Conservation (phyloP, 78 protist genomes). For the Mastigamoeba balamuthi region DNA sequence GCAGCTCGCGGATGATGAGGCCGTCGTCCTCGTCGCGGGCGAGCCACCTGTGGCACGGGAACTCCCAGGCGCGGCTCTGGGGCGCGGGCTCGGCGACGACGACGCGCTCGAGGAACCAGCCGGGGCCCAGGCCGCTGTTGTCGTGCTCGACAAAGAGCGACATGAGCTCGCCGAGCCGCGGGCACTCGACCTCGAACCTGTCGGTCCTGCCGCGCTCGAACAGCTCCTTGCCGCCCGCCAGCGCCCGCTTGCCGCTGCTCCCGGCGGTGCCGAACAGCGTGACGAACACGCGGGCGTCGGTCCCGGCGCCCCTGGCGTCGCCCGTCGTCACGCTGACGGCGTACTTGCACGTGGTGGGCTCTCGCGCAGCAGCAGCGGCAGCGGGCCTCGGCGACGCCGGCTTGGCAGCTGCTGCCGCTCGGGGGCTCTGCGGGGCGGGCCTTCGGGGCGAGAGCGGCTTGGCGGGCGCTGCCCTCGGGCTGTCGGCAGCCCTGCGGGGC, state of each 20-base stretch:
- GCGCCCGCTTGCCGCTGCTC: background rate
- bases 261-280: background rate
- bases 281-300: background rate
- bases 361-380: no score
- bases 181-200: background rate
- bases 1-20: background rate
- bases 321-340: background rate
- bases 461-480: no score
- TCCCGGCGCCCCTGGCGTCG: background rate
- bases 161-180: background rate
- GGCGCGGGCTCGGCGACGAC: background rate
- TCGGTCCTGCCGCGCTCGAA: background rate
- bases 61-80: background rate
- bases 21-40: background rate
- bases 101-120: constrained; percentile 8
- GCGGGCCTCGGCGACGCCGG: no score
- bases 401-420: no score
- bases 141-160: background rate
- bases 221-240: background rate
- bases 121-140: background rate
- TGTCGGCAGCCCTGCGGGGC: no score
- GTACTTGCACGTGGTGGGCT: no score
- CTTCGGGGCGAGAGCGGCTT: no score
- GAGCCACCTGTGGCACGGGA: background rate
- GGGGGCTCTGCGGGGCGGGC: no score